Base-by-base conservation (phyloP, 805 yeast species). In the Candida silvatica region DNA sequence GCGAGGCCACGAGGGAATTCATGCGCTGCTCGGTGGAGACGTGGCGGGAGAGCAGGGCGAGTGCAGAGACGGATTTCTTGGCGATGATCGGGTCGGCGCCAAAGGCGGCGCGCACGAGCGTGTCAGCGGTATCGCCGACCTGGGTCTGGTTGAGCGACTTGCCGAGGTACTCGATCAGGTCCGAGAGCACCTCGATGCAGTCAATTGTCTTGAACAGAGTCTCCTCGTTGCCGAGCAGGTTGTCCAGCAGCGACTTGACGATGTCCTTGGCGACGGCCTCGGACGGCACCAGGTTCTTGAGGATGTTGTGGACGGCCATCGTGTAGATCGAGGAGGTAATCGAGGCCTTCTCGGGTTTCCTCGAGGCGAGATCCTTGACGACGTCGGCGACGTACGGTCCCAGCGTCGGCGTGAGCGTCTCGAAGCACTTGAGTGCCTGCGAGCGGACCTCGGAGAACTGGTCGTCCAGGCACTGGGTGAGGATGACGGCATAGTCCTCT, bases 401-500 rank as follows among this genome's bases (percentile, higher is more conserved):
- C 24, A 71, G 45, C 27, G 36, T 38, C 12, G 65, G 61, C n/a
- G 69, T 53, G 25, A 69, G 44, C 5, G 47, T 45, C 27, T 47
- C 48, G 31, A 59, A 51, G 33, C 80, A 69, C 42, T 74, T 73
- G 31, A 82, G 71, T 0, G 92, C 80, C 51, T 79, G 83, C 45
- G 72, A 76, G 49, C 82, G 83, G 1, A 84, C 88, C 43, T 82
- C 88, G 4, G 83, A 61, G 44, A 74, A 74, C 31, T 68, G 64
- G 49, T 84, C 94, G 11, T 67, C 63, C 17, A 83, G 57, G 35
- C 57, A 48, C 17, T 44, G 46, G 4, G 54, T 30, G 20, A 56
- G 32, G 5, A 48, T 48, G 23, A 42, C 37, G 5, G 56, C 47
- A 24, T 47, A 54, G 4, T 48, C 45, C 4, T 12, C 15, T 32